phyloP scores from a whole-genome alignment of 768 basidiomycete genomes.

The Lactarius pseudohatsudake region DNA sequence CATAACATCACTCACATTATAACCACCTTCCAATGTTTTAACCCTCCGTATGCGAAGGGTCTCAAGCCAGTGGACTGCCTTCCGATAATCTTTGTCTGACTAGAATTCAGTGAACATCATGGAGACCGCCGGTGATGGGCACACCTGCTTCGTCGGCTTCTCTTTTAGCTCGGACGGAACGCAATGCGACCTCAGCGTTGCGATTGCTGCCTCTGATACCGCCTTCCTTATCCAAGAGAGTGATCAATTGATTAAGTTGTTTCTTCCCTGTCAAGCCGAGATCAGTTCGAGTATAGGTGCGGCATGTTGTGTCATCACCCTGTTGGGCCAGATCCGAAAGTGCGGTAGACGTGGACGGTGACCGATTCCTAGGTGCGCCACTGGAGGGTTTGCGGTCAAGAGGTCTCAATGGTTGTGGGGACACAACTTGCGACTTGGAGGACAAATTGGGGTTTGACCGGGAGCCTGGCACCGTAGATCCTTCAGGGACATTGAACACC shows the following conservation, averaged over 20 bases:
- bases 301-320: conserved; percentile 41
- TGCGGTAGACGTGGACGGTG: conserved; percentile 77
- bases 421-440: conserved; percentile 55
- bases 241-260: conserved; percentile 83
- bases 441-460: conserved; percentile 49
- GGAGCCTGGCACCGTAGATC: conserved; percentile 38
- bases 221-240: conserved; percentile 73
- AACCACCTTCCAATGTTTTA: conserved; percentile 80
- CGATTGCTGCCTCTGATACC: conserved; percentile 56
- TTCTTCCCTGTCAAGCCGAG: conserved; percentile 60
- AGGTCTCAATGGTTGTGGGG: conserved; percentile 73
- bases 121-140: conserved; percentile 27
- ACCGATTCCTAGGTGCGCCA: conserved; percentile 63
- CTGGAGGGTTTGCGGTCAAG: conserved; percentile 73
- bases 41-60: conserved; percentile 78
- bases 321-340: conserved; percentile 89
- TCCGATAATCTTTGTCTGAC: conserved; percentile 85
- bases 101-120: conserved; percentile 8
- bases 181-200: conserved; percentile 62
- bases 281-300: conserved; percentile 3
- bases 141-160: conserved; percentile 90
- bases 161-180: conserved; percentile 78
- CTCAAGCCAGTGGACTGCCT: conserved; percentile 90
- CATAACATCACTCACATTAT: conserved; percentile 51
- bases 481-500: conserved; percentile 34